Evolutionary conservation across 2,329 filamentous ascomycete species (phyloP), one percentile per base, ranked within the genome.

Genomic region (Metarhizium rileyi): DNA sequence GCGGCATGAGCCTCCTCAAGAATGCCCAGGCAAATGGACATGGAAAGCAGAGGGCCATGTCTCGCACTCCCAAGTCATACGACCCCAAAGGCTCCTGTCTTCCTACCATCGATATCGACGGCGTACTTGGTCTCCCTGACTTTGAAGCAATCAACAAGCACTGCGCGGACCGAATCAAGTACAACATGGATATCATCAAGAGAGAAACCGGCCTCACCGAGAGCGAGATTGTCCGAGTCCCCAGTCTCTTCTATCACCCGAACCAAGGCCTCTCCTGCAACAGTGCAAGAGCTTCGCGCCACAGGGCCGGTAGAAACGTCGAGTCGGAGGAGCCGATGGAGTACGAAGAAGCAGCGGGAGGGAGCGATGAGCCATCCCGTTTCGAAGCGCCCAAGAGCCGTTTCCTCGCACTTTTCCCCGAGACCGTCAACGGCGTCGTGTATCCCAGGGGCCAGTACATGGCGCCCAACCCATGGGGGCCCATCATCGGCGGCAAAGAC

Each of bases 401-500:
- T 3, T 41, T 54, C 0, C 3, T 45, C 0, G 50, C 55, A 6
- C 52, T 53, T 3, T 57, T 52, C 26, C 60, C 56, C 0, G 53
- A 44, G 3, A 47, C 49, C 0, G 48, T 63, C 22, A 63, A 63
- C 5, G 52, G 56, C 2, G 36, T 63, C 1, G 56, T 61, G 3
- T 10, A 36, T 18, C 14, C 12, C 6, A 6, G n/a, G 6, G 14
- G 33, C 33, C 33, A 36, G 33, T 36, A 36, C 5, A 16, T 36
- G 33, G 33, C 33, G n/a, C 33, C 33, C 5, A 36, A 36, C n/a
- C 33, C 33, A 16, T 36, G 33, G 62, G 62, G 53, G 9, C 63
- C 50, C 2, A 38, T 63, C 3, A 55, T 64, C 3, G 43, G 61
- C 5, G 57, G 56, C 0, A 28, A 52, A 38, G 63, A 66, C 18